These are phyloP conservation scores for Morella rubra DNA, from an alignment of 306 rosid genomes.

Conservation along the genomic window DNA sequence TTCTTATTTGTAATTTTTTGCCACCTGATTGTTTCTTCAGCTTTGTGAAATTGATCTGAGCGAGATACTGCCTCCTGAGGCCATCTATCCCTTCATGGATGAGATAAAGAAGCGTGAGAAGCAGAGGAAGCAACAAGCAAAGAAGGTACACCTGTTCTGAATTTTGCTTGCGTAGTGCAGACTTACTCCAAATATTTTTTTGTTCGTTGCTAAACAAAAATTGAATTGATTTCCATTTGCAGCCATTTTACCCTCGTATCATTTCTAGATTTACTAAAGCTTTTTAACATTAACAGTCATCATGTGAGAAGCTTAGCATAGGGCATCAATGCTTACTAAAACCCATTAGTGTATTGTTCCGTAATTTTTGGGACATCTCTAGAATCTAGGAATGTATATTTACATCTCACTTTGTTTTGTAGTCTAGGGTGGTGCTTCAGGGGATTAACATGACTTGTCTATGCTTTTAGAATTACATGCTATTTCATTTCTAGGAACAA, in stretches of 20 bases:
- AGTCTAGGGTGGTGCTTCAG: not conserved
- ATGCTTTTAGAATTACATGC: slow-evolving; percentile 20
- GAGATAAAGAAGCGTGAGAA: slow-evolving; percentile 84
- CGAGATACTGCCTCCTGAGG: slow-evolving; percentile 63
- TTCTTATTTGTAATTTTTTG: slow-evolving; percentile 23
- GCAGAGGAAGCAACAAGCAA: slow-evolving; percentile 80
- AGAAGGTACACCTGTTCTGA: slow-evolving; percentile 52
- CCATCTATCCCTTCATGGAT: slow-evolving; percentile 77
- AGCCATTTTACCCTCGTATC: not conserved
- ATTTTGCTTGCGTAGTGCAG: not conserved
- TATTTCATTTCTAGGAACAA: slow-evolving; percentile 52
- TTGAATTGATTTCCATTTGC: not conserved
- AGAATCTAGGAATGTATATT: not conserved
- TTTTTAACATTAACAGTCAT: not conserved
- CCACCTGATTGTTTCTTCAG: slow-evolving; percentile 44
- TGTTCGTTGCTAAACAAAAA: not conserved
- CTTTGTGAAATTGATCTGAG: slow-evolving; percentile 91
- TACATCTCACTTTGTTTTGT: not conserved
- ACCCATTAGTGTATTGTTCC: not conserved
- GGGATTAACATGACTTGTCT: slow-evolving; percentile 11
- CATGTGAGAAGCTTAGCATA: not conserved
- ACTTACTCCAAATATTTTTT: not conserved
- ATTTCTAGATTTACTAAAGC: not conserved
- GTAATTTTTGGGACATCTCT: not conserved
- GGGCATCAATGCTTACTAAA: not conserved